Conservation (phyloP, 345 rosid genomes). For the Barbarea vulgaris region DNA sequence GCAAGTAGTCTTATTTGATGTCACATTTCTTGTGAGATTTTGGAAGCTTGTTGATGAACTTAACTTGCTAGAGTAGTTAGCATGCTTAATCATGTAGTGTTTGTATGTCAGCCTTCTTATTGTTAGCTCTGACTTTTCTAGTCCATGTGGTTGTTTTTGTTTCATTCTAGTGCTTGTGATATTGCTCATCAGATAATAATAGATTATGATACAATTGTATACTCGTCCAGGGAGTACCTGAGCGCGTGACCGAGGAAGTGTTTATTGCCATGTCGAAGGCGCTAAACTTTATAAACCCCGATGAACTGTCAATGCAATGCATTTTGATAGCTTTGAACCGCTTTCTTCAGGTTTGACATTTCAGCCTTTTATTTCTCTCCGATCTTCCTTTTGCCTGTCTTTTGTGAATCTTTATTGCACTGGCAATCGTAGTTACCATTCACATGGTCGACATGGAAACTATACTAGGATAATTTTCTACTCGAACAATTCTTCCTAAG, state of each 20-base stretch:
- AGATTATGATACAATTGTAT: conserved; percentile 3
- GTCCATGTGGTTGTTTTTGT: conserved; percentile 2
- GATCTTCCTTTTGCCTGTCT: not conserved
- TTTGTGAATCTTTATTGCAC: not conserved
- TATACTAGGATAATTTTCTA: not conserved
- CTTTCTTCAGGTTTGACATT: conserved; percentile 79
- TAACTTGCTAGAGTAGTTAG: not conserved
- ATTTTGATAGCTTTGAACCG: conserved; percentile 90
- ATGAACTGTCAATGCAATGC: conserved; percentile 95
- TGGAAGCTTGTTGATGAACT: not conserved
- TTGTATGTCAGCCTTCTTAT: not conserved
- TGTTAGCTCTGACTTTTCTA: not conserved
- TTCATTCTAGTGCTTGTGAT: not conserved
- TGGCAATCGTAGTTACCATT: not conserved
- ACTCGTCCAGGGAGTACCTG: conserved; percentile 69
- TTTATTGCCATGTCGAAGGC: conserved; percentile 99
- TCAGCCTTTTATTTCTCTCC: not conserved
- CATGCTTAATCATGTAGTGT: not conserved
- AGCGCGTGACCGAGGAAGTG: conserved; percentile 92
- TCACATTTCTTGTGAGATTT: conserved; percentile 7
- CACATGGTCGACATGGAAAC: not conserved
- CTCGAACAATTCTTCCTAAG: not conserved
- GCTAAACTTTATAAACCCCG: conserved; percentile 87
- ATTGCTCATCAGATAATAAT: not conserved
- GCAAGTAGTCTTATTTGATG: conserved; percentile 40